These are phyloP conservation scores for Aspergillus panamensis DNA, from an alignment of 495 filamentous ascomycete genomes.

Conservation along the genomic window DNA sequence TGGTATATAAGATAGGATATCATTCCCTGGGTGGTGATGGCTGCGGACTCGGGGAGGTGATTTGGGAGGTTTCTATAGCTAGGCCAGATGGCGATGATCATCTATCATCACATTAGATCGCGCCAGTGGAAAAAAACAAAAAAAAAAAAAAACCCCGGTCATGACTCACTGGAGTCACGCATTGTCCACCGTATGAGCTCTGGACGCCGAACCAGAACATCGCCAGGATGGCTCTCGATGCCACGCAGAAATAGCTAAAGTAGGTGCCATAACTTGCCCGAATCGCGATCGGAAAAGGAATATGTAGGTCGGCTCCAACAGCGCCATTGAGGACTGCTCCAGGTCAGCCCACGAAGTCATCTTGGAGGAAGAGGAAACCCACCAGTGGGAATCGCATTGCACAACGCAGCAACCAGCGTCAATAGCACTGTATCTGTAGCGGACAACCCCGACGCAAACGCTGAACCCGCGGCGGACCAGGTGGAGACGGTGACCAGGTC, in stretches of 20 bases:
- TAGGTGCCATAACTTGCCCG: conserved; percentile 9
- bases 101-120: neutral
- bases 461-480: conserved; percentile 11
- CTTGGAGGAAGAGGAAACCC: neutral
- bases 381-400: conserved; percentile 12
- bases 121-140: too few species aligned
- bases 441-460: conserved; percentile 8
- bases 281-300: conserved; percentile 9
- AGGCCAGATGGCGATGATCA: conserved; percentile 10
- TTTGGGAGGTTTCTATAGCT: conserved; percentile 8
- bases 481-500: conserved; percentile 13
- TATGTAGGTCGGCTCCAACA: conserved; percentile 5
- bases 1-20: conserved; percentile 10
- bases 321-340: conserved; percentile 8
- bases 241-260: conserved; percentile 13
- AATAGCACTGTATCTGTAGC: conserved; percentile 8
- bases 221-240: conserved; percentile 9
- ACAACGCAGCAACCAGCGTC: conserved; percentile 8
- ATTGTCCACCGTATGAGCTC: conserved; percentile 10
- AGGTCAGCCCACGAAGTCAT: neutral
- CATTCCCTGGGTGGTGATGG: conserved; percentile 13
- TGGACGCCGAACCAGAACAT: conserved; percentile 13
- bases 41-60: conserved; percentile 7
- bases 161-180: conserved; percentile 10
- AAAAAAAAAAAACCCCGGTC: neutral